Evolutionary conservation across 768 basidiomycete genomes (phyloP), one percentile per base, ranked within the genome.

Genomic region (Austroboletus eburneus): DNA sequence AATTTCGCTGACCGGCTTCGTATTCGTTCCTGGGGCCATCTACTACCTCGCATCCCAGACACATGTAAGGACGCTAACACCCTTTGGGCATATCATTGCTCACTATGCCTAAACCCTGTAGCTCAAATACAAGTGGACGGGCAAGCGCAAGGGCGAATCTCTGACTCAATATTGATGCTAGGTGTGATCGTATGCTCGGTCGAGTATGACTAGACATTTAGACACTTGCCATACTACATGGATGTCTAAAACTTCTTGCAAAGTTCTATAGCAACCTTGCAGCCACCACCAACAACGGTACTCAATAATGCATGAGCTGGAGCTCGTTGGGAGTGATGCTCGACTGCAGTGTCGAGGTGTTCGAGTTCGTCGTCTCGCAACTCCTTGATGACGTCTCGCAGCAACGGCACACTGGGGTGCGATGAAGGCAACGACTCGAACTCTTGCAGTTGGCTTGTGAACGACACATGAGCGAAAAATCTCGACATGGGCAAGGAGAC

Each of bases 341-440:
- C 83, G 7, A 98, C 86, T 3, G 94, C 94, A 25, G 84, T 88
- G 57, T 96, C 88, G 46, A 97, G 73, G 64, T 98, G 94, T 60
- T 92, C 93, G 16, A 97, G 75, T 59, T 98, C 94, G 57, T 98
- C 94, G 66, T 97, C 92, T 53, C 92, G 73, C 62, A 97, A 87
- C 63, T 96, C 94, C 42, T 69, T 71, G 41, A 94, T 78, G 38
- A 94, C 76, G 4, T 80, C 74, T 51, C 73, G 78, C 47, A 96
- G 69, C 22, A 93, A 66, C 2, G 83, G 78, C 29, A 95, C 72
- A 50, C 91, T 94, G 0, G 88, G 83, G 60, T 95, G 90, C 24
- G 79, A 72, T 2, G 75, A 69, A 2, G 80, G 77, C 29, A 89
- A 62, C 3, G 70, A 67, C 49, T 82, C 78, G 55, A 95, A 70